Conservation (phyloP, 129 eudicot species). For the carrot (Daucus carota) region DNA sequence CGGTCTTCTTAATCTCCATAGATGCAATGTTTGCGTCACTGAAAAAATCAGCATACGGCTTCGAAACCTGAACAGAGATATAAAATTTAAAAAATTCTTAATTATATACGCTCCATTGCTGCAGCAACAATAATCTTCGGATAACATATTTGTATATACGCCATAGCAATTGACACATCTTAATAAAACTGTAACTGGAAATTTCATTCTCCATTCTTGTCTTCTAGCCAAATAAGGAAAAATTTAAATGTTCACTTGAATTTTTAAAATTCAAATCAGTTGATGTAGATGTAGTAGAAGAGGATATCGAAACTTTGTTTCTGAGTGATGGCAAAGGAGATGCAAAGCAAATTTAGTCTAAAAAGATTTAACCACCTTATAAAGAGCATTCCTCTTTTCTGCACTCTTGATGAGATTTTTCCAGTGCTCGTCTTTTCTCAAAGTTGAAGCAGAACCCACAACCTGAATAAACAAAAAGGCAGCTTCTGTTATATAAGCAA, state of each 20-base stretch:
- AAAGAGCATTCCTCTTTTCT: conserved; percentile 51
- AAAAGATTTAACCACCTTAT: conserved; percentile 37
- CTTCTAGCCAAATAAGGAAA: not conserved
- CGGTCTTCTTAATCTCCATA: conserved; percentile 33
- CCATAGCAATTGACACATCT: not conserved
- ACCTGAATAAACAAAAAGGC: conserved; percentile 38
- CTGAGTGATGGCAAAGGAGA: not conserved
- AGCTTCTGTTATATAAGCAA: not conserved
- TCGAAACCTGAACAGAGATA: conserved; percentile 46
- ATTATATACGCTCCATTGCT: not conserved
- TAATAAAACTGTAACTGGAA: not conserved
- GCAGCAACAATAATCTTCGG: not conserved
- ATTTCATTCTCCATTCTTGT: not conserved
- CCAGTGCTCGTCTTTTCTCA: conserved; percentile 77
- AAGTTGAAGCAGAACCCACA: conserved; percentile 74
- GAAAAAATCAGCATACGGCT: conserved; percentile 58
- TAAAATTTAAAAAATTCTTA: not conserved
- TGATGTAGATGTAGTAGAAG: not conserved
- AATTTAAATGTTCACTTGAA: not conserved
- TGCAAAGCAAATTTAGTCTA: not conserved
- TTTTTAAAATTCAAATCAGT: not conserved
- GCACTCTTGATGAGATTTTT: conserved; percentile 71
- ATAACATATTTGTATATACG: not conserved
- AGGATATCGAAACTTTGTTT: not conserved
- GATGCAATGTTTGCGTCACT: conserved; percentile 38